These are phyloP conservation scores for Candida jianshihensis DNA, from an alignment of 805 yeast species.

Conservation along the genomic window DNA sequence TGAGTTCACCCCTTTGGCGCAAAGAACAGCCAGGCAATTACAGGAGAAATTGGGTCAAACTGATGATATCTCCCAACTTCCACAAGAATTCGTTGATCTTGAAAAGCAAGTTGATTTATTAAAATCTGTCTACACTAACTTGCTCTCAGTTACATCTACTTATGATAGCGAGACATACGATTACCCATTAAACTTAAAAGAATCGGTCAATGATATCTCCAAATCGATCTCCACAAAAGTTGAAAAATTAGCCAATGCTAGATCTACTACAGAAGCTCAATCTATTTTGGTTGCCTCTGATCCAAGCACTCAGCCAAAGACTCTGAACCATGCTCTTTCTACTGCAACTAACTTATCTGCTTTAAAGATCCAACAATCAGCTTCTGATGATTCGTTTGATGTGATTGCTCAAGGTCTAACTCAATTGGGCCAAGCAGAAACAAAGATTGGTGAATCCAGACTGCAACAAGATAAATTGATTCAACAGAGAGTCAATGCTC, in stretches of 20 bases:
- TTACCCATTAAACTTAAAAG: constrained; percentile 68
- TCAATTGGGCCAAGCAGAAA: constrained; percentile 61
- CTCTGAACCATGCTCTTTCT: constrained; percentile 74
- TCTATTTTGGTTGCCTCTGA: constrained; percentile 52
- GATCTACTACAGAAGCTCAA: constrained; percentile 78
- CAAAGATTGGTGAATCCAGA: constrained; percentile 75
- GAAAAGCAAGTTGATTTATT: constrained; percentile 70
- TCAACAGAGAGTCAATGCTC: constrained; percentile 59
- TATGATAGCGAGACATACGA: constrained; percentile 78
- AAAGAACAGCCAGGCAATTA: constrained; percentile 70
- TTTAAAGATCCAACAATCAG: constrained; percentile 23
- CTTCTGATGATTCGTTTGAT: constrained; percentile 34
- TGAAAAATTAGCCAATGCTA: constrained; percentile 60
- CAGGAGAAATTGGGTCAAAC: constrained; percentile 77
- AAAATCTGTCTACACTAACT: constrained; percentile 55
- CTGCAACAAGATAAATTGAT: constrained; percentile 76
- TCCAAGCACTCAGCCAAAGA: constrained; percentile 57
- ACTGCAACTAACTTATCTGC: constrained; percentile 56
- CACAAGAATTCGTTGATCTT: constrained; percentile 70
- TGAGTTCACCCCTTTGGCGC: constrained; percentile 68
- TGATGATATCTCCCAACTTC: constrained; percentile 78
- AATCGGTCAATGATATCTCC: constrained; percentile 68
- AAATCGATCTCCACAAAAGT: constrained; percentile 59
- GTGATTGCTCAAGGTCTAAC: constrained; percentile 57
- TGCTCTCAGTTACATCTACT: constrained; percentile 43